Conservation (phyloP, 495 filamentous ascomycete genomes). For the Trichocladium uniseriatum region DNA sequence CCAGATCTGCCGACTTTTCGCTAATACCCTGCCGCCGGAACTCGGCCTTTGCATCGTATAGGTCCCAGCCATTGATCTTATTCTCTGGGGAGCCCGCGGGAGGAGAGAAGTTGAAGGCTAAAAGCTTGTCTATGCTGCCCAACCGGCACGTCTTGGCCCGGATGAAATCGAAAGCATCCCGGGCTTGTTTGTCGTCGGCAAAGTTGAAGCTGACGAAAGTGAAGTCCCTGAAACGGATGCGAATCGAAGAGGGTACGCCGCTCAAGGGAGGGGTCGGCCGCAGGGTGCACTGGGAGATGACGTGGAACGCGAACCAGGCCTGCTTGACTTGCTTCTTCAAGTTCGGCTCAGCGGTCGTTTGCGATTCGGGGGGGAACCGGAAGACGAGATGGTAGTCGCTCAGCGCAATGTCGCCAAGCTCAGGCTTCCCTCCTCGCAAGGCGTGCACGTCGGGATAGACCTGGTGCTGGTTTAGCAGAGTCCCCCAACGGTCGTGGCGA, state of each 20-base stretch:
- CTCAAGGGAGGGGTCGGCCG: conserved; percentile 62
- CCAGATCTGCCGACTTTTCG: conserved; percentile 59
- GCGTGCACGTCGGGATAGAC: conserved; percentile 35
- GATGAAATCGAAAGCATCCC: conserved; percentile 86
- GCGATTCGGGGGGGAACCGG: conserved; percentile 26
- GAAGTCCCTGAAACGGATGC: conserved; percentile 86
- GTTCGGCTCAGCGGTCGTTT: conserved; percentile 17
- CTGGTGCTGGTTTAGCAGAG: conserved; percentile 20
- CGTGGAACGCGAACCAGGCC: conserved; percentile 88
- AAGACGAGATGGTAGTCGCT: conserved; percentile 35
- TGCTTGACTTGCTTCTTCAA: conserved; percentile 50
- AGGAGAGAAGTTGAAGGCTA: conserved; percentile 79
- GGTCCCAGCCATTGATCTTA: conserved; percentile 68
- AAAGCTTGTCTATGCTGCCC: conserved; percentile 78
- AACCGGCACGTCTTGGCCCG: conserved; percentile 72
- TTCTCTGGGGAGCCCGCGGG: conserved; percentile 54
- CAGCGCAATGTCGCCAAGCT: conserved; percentile 36
- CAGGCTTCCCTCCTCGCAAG: conserved; percentile 33
- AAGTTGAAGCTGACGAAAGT: conserved; percentile 90
- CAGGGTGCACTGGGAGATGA: conserved; percentile 68
- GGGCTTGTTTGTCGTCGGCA: conserved; percentile 56
- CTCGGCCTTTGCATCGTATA: conserved; percentile 81
- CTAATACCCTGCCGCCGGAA: conserved; percentile 73
- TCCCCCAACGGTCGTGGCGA: neutral
- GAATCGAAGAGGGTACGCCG: conserved; percentile 69